Percentiles rank a stretch among this genome's conserved stretches.
Conservation (phyloP, 192 early-diverging fungal genomes). For the Chytriomyces hyalinus region DNA sequence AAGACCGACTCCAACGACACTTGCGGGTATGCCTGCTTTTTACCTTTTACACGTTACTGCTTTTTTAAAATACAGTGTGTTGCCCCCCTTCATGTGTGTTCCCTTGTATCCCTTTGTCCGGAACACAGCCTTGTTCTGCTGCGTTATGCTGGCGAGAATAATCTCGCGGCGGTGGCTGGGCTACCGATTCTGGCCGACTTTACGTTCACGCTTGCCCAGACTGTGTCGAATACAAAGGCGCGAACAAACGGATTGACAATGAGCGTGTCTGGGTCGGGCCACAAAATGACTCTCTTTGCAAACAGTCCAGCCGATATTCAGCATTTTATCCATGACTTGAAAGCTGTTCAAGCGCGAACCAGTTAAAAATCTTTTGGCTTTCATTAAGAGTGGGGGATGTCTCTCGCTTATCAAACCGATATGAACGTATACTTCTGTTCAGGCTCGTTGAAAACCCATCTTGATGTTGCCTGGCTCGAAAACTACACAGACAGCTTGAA, state of each 20-base stretch:
- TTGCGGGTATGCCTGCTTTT: not conserved
- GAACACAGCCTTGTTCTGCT: constrained; percentile 1
- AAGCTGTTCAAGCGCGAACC: not conserved
- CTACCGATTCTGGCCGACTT: not conserved
- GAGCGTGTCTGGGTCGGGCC: not conserved
- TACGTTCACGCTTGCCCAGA: not conserved
- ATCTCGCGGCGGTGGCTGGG: not conserved
- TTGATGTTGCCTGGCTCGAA: constrained; percentile 6
- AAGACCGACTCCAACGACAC: not conserved
- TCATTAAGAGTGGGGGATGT: not conserved
- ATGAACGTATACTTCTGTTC: not conserved
- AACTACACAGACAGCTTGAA: not conserved
- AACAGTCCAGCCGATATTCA: not conserved
- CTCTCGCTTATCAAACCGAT: not conserved
- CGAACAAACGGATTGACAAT: not conserved
- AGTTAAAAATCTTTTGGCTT: not conserved
- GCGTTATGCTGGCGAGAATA: not conserved
- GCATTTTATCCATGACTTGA: constrained; percentile 6
- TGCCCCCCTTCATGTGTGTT: not conserved
- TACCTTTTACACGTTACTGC: not conserved
- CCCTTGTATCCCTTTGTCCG: not conserved
- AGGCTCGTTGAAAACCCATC: not conserved
- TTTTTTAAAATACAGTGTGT: not conserved
- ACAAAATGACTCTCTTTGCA: not conserved
- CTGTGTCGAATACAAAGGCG: not conserved